phyloP scores from a whole-genome alignment of 345 rosid species.

The Luvunga scandens region DNA sequence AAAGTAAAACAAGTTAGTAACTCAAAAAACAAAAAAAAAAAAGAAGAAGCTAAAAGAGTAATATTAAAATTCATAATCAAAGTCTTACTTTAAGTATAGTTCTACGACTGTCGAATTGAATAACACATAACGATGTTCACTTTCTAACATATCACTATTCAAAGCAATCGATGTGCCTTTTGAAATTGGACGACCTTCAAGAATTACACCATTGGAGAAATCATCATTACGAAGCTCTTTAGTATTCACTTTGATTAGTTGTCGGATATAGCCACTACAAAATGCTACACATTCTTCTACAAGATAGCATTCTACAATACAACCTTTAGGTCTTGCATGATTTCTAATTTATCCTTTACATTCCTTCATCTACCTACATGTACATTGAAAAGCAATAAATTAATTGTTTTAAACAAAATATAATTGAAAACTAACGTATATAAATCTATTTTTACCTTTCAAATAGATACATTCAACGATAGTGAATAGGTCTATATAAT shows the following conservation, averaged over 20 bases:
- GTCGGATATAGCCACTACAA: not conserved
- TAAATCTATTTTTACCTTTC: not conserved
- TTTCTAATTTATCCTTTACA: not conserved
- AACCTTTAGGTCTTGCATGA: not conserved
- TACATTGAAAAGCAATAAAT: not conserved
- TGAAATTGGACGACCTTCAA: not conserved
- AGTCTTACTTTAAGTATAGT: not conserved
- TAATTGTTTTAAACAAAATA: too few relatives aligned
- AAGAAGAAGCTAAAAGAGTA: too few relatives aligned
- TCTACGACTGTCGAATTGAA: not conserved
- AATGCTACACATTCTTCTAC: not conserved
- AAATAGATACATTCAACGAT: conserved; percentile 9
- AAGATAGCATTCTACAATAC: not conserved
- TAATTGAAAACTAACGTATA: too few relatives aligned
- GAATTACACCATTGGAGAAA: not conserved
- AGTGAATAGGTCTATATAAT: not conserved
- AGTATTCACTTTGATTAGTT: not conserved
- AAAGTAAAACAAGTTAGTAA: not conserved
- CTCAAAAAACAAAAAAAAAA: too few relatives aligned
- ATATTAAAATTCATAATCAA: not conserved
- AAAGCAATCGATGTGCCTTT: not conserved
- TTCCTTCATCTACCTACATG: not conserved
- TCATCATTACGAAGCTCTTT: not conserved
- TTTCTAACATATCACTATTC: not conserved
- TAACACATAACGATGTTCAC: not conserved